phyloP scores from a whole-genome alignment of 2,329 filamentous ascomycete genomes.

The Ophidiomyces ophidiicola region DNA sequence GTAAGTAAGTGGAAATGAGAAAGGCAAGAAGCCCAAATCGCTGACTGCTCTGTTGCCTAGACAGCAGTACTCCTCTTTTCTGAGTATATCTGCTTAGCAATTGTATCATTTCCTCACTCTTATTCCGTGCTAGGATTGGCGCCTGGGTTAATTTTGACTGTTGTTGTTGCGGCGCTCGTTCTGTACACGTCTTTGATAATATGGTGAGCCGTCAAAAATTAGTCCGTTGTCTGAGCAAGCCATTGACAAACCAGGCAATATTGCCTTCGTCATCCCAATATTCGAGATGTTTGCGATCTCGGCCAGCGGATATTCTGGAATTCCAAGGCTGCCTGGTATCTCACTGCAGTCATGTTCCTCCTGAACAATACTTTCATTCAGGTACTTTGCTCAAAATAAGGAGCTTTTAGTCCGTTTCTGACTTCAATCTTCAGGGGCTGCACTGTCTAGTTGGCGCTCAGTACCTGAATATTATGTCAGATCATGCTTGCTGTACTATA shows the following conservation, averaged over 20 bases:
- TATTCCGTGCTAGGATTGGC: constrained; percentile 80
- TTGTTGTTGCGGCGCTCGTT: constrained; percentile 63
- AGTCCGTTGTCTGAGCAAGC: constrained; percentile 14
- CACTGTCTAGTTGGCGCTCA: constrained; percentile 76
- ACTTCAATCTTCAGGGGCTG: constrained; percentile 42
- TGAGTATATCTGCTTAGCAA: constrained; percentile 84
- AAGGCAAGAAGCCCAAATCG: background rate
- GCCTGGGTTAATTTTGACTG: constrained; percentile 71
- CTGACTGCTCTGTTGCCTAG: constrained; percentile 21
- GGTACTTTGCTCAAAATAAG: constrained; percentile 28
- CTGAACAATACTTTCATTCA: constrained; percentile 91
- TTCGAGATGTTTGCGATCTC: constrained; percentile 86
- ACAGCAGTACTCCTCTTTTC: constrained; percentile 83
- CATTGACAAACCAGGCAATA: constrained; percentile 55
- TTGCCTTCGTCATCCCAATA: constrained; percentile 78
- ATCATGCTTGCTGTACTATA: constrained; percentile 62
- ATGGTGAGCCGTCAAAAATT: constrained; percentile 37
- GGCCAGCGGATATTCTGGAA: constrained; percentile 92
- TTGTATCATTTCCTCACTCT: constrained; percentile 93
- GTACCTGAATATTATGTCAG: constrained; percentile 80
- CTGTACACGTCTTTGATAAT: constrained; percentile 66
- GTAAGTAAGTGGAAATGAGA: constrained; percentile 37
- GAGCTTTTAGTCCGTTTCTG: background rate
- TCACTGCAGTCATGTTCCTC: constrained; percentile 73
- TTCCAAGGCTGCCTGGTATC: constrained; percentile 57